phyloP scores from a whole-genome alignment of 2,329 filamentous ascomycete species.

The Aspergillus versicolor region DNA sequence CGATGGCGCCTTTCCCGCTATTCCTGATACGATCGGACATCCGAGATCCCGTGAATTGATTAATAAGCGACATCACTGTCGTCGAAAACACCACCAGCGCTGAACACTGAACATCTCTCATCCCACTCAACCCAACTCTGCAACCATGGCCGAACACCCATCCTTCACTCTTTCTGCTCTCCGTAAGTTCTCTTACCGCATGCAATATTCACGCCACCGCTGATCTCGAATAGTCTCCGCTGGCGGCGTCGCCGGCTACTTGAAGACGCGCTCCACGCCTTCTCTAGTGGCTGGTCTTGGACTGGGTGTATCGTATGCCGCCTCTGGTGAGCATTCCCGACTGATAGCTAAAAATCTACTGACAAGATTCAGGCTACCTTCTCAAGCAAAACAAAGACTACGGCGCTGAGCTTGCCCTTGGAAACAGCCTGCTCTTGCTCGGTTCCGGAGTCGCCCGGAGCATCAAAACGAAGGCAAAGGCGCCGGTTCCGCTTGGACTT shows the following conservation, averaged over 20 bases:
- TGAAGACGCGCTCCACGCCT: conserved; percentile 17
- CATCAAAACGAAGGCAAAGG: conserved; percentile 15
- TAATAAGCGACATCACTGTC: too few species aligned
- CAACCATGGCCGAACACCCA: conserved; percentile 6
- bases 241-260: conserved; percentile 18
- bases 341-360: neutral
- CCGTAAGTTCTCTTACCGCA: neutral
- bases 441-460: conserved; percentile 14
- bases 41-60: too few species aligned
- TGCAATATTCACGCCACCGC: neutral
- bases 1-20: too few species aligned
- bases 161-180: conserved; percentile 8
- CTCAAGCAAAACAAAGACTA: conserved; percentile 23
- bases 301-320: conserved; percentile 18
- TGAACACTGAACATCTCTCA: too few species aligned
- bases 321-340: conserved; percentile 7
- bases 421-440: conserved; percentile 18
- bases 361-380: conserved; percentile 9
- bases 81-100: too few species aligned
- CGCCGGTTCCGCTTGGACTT: conserved; percentile 17
- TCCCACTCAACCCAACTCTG: neutral
- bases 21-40: too few species aligned
- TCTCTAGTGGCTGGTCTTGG: conserved; percentile 21
- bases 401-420: conserved; percentile 21
- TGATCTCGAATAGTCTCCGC: conserved; percentile 10